phyloP scores from a whole-genome alignment of 2,329 filamentous ascomycete species.

The Penicillium expansum region DNA sequence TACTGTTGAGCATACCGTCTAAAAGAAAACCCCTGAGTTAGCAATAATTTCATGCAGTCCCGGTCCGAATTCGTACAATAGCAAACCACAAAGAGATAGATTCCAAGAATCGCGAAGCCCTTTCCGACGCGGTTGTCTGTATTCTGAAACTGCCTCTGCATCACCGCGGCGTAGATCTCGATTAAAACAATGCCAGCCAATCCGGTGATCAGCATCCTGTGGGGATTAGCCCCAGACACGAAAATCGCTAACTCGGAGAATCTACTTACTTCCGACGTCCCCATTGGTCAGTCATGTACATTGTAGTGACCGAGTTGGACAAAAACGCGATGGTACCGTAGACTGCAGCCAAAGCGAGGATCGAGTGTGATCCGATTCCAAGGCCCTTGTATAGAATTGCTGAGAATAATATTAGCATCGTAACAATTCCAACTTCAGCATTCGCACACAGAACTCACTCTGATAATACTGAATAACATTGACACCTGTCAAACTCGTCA shows the following conservation, averaged over 20 bases:
- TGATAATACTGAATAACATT: conserved; percentile 53
- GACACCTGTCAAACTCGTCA: conserved; percentile 57
- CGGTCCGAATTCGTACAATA: conserved; percentile 46
- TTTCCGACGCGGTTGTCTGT: conserved; percentile 56
- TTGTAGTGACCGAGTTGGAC: conserved; percentile 52
- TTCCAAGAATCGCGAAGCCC: conserved; percentile 58
- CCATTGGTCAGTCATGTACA: conserved; percentile 57
- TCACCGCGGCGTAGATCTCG: conserved; percentile 59
- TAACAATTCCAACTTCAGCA: background rate
- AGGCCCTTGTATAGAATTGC: conserved; percentile 56
- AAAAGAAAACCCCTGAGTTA: background rate
- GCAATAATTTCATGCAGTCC: background rate
- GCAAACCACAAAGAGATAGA: conserved; percentile 57
- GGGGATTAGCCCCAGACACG: conserved; percentile 4
- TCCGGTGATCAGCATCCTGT: conserved; percentile 56
- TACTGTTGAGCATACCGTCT: conserved; percentile 55
- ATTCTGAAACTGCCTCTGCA: conserved; percentile 57
- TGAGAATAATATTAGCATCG: conserved; percentile 16
- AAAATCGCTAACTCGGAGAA: background rate
- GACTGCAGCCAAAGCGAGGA: conserved; percentile 54
- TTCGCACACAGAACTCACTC: background rate
- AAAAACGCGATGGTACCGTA: conserved; percentile 55
- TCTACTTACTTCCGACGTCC: conserved; percentile 52
- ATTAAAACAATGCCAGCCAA: conserved; percentile 53
- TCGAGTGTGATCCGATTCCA: conserved; percentile 50